A percentile compares a stretch with the other conserved stretches of the same genome.
phyloP scores from a whole-genome alignment of 2,329 filamentous ascomycete genomes.

The Hypoxylon sp. region DNA sequence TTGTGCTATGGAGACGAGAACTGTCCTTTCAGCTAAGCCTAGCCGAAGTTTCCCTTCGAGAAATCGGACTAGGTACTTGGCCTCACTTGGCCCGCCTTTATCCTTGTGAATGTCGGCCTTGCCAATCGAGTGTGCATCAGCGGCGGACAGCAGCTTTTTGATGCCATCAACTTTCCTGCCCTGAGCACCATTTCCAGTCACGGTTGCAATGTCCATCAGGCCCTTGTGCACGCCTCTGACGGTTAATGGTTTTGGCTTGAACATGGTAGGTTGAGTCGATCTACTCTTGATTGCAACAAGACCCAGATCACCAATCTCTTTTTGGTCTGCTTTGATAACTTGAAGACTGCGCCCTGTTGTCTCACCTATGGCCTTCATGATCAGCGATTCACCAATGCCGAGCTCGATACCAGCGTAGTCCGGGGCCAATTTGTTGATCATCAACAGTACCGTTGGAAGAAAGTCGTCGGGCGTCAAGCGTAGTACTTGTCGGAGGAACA shows the following conservation, averaged over 20 bases:
- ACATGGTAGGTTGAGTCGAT: conserved; percentile 97
- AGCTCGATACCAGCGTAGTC: conserved; percentile 97
- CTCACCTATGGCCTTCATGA: conserved; percentile 99
- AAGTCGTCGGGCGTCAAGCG: conserved; percentile 90
- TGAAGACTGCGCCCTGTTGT: conserved; percentile 88
- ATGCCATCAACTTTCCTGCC: conserved; percentile 92
- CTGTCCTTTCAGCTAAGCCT: conserved; percentile 91
- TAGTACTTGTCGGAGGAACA: conserved; percentile 94
- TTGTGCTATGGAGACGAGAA: conserved; percentile 90
- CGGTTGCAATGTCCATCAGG: conserved; percentile 88
- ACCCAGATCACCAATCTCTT: conserved; percentile 95
- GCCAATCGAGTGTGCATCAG: conserved; percentile 79
- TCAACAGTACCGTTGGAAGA: conserved; percentile 88
- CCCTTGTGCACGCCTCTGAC: conserved; percentile 89
- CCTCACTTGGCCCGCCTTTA: conserved; percentile 94
- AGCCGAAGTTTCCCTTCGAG: conserved; percentile 94
- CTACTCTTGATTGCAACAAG: conserved; percentile 96
- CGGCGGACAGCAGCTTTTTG: conserved; percentile 94
- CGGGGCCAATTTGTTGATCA: conserved; percentile 98
- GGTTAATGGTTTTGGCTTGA: conserved; percentile 93
- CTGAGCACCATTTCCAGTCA: conserved; percentile 89
- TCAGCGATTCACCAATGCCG: conserved; percentile 97
- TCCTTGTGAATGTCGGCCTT: conserved; percentile 93
- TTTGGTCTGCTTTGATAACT: conserved; percentile 95
- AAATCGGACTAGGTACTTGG: conserved; percentile 93